phyloP scores from a whole-genome alignment of 495 filamentous ascomycete genomes.

The Aspergillus haitiensis region DNA sequence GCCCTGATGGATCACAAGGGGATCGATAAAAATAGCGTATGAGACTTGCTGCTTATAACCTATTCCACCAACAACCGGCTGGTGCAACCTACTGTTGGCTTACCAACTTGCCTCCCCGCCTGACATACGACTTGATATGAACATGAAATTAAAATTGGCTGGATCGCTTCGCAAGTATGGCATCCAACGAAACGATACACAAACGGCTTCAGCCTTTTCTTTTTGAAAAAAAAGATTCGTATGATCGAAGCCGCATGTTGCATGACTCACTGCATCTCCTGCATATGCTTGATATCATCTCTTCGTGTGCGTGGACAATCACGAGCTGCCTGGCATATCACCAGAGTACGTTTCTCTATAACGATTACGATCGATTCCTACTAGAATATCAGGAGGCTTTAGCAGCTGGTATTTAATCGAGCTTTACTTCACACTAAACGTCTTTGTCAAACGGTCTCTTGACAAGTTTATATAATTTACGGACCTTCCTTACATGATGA shows the following conservation, averaged over 20 bases:
- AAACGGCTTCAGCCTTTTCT: constrained; percentile 14
- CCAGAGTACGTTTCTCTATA: background rate
- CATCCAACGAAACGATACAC: constrained; percentile 12
- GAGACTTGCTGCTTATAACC: background rate
- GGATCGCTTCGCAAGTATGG: constrained; percentile 17
- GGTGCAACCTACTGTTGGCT: constrained; percentile 1
- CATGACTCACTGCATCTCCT: constrained; percentile 5
- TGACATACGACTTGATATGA: constrained; percentile 16
- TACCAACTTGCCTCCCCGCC: constrained; percentile 2
- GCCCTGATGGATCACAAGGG: constrained; percentile 39
- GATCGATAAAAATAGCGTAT: constrained; percentile 31
- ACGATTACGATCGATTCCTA: constrained; percentile 4
- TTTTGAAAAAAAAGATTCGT: constrained; percentile 11
- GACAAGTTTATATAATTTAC: constrained; percentile 4
- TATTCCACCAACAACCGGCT: background rate
- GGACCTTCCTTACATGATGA: constrained; percentile 16
- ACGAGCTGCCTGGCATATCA: background rate
- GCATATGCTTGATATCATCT: constrained; percentile 2
- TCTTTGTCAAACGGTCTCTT: background rate
- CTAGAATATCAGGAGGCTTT: background rate
- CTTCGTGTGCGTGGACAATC: background rate
- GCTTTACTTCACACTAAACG: background rate
- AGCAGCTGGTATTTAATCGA: background rate
- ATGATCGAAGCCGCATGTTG: constrained; percentile 12
- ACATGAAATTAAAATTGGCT: constrained; percentile 15